A percentile compares a stretch with the other conserved stretches of the same genome.
These are phyloP conservation scores for Blastocystis sp. DNA, from an alignment of 352 stramenopile genomes.

Conservation along the genomic window DNA sequence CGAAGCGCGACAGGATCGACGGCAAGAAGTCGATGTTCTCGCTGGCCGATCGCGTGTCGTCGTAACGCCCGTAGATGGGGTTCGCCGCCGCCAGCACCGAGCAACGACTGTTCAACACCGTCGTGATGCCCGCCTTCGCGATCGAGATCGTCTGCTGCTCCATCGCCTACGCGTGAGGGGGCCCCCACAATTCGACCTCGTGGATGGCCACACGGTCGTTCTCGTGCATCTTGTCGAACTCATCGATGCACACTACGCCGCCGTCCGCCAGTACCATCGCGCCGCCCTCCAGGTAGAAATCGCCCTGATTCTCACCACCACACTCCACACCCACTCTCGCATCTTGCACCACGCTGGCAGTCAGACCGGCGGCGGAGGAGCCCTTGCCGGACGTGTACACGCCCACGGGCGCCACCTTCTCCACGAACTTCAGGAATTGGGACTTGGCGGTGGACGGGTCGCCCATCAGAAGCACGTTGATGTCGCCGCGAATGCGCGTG, in stretches of 20 bases:
- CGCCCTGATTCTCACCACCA: conserved; percentile 89
- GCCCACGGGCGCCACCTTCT: conserved; percentile 86
- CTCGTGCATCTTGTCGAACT: conserved; percentile 99
- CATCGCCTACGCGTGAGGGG: conserved; percentile 78
- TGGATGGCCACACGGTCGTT: conserved; percentile 92
- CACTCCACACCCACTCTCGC: not conserved
- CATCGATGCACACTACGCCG: conserved; percentile 97
- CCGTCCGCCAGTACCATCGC: conserved; percentile 92
- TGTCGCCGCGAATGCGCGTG: conserved; percentile 84
- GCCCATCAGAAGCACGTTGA: conserved; percentile 95
- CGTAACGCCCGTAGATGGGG: conserved; percentile 95
- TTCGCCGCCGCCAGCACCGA: conserved; percentile 96
- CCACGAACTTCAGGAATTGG: conserved; percentile 85
- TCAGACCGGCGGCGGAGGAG: conserved; percentile 93
- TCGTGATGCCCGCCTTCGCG: conserved; percentile 94
- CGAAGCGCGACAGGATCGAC: conserved; percentile 94
- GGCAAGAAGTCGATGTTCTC: conserved; percentile 96
- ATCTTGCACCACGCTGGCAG: conserved; percentile 79
- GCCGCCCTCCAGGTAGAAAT: conserved; percentile 89
- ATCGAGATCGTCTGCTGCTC: conserved; percentile 77
- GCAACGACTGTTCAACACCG: conserved; percentile 92
- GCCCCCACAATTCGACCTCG: conserved; percentile 74
- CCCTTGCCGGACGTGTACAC: conserved; percentile 99
- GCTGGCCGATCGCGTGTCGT: conserved; percentile 91
- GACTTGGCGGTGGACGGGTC: conserved; percentile 95